A percentile compares a stretch with the other conserved stretches of the same genome.
Conservation (phyloP, 2,329 filamentous ascomycete genomes). For the Cladophialophora bantiana region DNA sequence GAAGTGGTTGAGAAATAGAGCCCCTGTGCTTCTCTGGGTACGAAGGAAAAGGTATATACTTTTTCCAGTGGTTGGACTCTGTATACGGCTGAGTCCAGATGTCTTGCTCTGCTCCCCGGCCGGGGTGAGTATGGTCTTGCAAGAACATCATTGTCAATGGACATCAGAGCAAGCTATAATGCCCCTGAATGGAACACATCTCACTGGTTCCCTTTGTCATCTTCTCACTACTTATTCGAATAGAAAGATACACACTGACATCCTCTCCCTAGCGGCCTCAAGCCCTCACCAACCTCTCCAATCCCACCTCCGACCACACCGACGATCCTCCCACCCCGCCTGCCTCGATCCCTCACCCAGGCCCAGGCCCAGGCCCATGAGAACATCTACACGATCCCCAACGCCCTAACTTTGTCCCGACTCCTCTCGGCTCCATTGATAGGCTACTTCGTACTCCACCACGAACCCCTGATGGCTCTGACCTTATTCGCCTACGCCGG, state of each 20-base stretch:
- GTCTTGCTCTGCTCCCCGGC: not conserved
- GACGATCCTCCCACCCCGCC: slow-evolving; percentile 39
- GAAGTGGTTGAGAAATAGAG: not conserved
- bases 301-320: slow-evolving; percentile 6
- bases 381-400: slow-evolving; percentile 97
- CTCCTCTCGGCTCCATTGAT: slow-evolving; percentile 82
- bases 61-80: not conserved
- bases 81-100: not conserved
- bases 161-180: not conserved
- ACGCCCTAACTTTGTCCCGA: slow-evolving; percentile 86
- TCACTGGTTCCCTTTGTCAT: not conserved
- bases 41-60: not conserved
- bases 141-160: not conserved
- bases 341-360: slow-evolving; percentile 45
- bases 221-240: not conserved
- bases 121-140: not conserved
- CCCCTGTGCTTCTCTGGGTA: not conserved
- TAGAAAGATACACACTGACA: not conserved
- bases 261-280: not conserved
- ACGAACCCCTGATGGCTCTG: slow-evolving; percentile 78
- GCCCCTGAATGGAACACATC: not conserved
- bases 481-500: slow-evolving; percentile 91
- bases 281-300: slow-evolving; percentile 3
- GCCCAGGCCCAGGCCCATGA: slow-evolving; percentile 65
- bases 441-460: slow-evolving; percentile 86